phyloP scores from a whole-genome alignment of 495 filamentous ascomycete genomes.

The Margaritispora aquatica region DNA sequence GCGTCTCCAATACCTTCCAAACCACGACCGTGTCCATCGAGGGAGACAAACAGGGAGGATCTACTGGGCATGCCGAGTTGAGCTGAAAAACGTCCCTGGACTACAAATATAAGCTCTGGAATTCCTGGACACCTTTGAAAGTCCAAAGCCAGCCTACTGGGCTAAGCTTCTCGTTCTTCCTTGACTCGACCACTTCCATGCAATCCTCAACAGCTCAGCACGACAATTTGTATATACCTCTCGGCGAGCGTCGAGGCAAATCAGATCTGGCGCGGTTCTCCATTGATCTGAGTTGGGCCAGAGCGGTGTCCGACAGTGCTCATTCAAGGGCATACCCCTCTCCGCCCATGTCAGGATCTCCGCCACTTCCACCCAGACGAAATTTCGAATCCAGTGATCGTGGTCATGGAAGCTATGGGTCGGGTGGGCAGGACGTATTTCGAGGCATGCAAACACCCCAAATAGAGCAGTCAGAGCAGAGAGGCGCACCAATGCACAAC shows the following conservation, averaged over 20 bases:
- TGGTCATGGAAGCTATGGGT: conserved; percentile 41
- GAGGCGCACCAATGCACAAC: conserved; percentile 8
- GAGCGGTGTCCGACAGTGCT: conserved; percentile 61
- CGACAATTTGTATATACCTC: conserved; percentile 40
- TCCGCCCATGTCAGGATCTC: conserved; percentile 83
- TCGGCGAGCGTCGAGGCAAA: conserved; percentile 55
- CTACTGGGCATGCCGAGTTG: conserved; percentile 14
- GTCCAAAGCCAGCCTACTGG: conserved; percentile 11
- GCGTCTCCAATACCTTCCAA: neutral
- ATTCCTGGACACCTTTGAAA: neutral
- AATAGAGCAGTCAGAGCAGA: conserved; percentile 15
- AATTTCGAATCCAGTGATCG: conserved; percentile 53
- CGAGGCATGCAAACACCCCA: conserved; percentile 30
- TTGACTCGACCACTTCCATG: conserved; percentile 32
- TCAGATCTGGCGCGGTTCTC: conserved; percentile 60
- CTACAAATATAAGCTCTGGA: conserved; percentile 2
- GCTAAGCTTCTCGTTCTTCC: conserved; percentile 2
- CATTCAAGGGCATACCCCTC: conserved; percentile 62
- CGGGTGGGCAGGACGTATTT: conserved; percentile 20
- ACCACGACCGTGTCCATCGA: neutral
- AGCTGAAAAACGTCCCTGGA: neutral
- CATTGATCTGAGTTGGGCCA: conserved; percentile 62
- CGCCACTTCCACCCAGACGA: conserved; percentile 59
- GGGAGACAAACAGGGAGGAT: neutral
- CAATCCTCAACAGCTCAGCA: conserved; percentile 35